Percentiles rank a stretch among this genome's conserved stretches.
phyloP scores from a whole-genome alignment of 2,329 filamentous ascomycete species.

The Samsoniella hepiali region DNA sequence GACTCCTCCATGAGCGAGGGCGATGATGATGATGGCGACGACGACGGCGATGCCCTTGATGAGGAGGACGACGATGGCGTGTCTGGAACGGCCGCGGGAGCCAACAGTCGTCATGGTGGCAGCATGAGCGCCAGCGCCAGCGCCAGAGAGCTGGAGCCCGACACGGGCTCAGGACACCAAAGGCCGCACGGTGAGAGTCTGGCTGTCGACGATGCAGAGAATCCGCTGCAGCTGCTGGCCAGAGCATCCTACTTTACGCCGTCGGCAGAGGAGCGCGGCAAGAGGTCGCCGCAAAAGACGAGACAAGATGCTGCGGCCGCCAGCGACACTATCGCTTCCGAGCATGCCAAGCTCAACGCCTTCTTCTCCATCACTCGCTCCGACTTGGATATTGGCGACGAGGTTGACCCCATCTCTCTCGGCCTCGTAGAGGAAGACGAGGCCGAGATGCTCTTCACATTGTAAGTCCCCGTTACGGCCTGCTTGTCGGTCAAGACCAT shows the following conservation, averaged over 20 bases:
- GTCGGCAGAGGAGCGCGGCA: conserved; percentile 38
- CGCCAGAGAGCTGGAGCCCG: neutral
- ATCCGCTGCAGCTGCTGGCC: conserved; percentile 69
- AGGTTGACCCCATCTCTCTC: conserved; percentile 66
- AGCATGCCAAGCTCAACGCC: conserved; percentile 45
- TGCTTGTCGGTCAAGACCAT: neutral
- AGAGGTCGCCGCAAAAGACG: conserved; percentile 27
- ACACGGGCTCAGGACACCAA: neutral
- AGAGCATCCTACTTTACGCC: conserved; percentile 66
- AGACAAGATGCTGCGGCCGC: conserved; percentile 14
- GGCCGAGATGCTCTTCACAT: conserved; percentile 60
- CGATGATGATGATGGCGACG: conserved; percentile 25
- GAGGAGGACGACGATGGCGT: conserved; percentile 24
- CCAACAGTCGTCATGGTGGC: neutral
- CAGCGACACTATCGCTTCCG: conserved; percentile 33
- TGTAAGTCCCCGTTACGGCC: conserved; percentile 45
- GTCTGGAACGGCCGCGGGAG: conserved; percentile 9
- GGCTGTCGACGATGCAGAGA: conserved; percentile 69
- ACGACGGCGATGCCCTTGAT: conserved; percentile 26
- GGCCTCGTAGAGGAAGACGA: conserved; percentile 66
- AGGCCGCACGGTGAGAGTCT: conserved; percentile 47
- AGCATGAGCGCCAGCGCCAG: conserved; percentile 4
- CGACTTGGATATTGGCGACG: conserved; percentile 59
- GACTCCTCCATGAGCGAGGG: conserved; percentile 29
- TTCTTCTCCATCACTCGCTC: conserved; percentile 67